A percentile compares a stretch with the other conserved stretches of the same genome.
Evolutionary conservation across 805 yeast genomes (phyloP).

Genomic region (Gaillardinia entomophila): DNA sequence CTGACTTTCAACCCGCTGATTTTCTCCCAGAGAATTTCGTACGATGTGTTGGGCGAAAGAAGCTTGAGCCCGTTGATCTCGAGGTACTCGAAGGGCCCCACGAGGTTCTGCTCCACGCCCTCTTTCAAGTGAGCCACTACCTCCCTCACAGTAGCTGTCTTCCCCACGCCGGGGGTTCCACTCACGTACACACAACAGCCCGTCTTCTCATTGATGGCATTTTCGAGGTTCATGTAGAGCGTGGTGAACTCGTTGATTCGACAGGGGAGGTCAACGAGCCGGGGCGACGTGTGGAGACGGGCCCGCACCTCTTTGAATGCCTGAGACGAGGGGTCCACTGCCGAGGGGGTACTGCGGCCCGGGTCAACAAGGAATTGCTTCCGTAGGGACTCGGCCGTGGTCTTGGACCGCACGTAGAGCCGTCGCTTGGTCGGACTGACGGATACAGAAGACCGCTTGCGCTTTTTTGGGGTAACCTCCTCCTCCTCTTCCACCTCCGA

Average conservation of each 20-base stretch:
- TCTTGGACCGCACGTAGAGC: background rate
- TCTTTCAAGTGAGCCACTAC: constrained; percentile 65
- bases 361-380: constrained; percentile 14
- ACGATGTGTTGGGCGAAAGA: constrained; percentile 72
- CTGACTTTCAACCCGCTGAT: constrained; percentile 54
- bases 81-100: constrained; percentile 55
- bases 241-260: constrained; percentile 78
- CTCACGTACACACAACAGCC: constrained; percentile 88
- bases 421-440: background rate
- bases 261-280: constrained; percentile 63
- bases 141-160: constrained; percentile 88
- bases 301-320: constrained; percentile 35
- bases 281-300: constrained; percentile 40
- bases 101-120: constrained; percentile 16
- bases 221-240: constrained; percentile 61
- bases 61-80: constrained; percentile 92
- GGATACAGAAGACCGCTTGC: too few relatives aligned
- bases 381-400: constrained; percentile 2
- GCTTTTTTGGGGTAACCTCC: background rate
- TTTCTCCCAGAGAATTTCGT: constrained; percentile 77
- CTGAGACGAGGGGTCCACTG: constrained; percentile 11
- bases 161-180: constrained; percentile 98
- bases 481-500: constrained; percentile 1
- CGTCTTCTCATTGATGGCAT: constrained; percentile 60
- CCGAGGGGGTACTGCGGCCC: constrained; percentile 4